These are phyloP conservation scores for Aeminium ludgeri DNA, from an alignment of 495 filamentous ascomycete genomes.

Conservation along the genomic window DNA sequence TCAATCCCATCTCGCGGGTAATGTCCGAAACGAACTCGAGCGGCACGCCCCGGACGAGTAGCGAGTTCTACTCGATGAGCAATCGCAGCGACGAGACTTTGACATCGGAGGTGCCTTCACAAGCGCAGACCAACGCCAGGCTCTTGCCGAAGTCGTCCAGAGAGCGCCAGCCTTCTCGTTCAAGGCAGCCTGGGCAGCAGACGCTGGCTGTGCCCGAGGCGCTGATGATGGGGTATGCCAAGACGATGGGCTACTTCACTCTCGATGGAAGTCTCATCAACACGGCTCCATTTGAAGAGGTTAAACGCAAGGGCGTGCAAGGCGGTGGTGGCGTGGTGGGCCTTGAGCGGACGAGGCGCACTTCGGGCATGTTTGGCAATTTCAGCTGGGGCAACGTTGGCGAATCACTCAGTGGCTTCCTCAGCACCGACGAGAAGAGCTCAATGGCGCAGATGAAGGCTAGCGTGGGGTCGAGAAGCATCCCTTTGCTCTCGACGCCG, in stretches of 20 bases:
- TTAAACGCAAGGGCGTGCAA: constrained; percentile 85
- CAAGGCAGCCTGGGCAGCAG: constrained; percentile 1
- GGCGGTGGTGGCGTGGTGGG: constrained; percentile 65
- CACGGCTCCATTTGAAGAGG: constrained; percentile 78
- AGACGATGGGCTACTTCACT: constrained; percentile 82
- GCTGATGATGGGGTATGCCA: constrained; percentile 95
- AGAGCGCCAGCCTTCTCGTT: constrained; percentile 30
- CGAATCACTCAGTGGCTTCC: constrained; percentile 69
- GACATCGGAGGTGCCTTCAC: constrained; percentile 60
- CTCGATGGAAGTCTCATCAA: constrained; percentile 84
- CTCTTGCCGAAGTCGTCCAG: constrained; percentile 36
- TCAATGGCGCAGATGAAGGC: constrained; percentile 89
- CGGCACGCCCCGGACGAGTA: constrained; percentile 68
- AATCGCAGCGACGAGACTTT: constrained; percentile 89
- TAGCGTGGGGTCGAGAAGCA: constrained; percentile 56
- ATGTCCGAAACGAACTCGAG: constrained; percentile 53
- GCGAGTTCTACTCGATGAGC: constrained; percentile 84
- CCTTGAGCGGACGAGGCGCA: constrained; percentile 55
- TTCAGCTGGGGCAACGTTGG: constrained; percentile 83
- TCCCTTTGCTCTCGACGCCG: constrained; percentile 84
- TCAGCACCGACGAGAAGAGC: constrained; percentile 72
- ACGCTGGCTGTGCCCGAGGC: constrained; percentile 39
- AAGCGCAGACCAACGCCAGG: constrained; percentile 42
- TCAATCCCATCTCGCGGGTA: constrained; percentile 48
- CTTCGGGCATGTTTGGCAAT: constrained; percentile 63